A percentile compares a stretch with the other conserved stretches of the same genome.
Conservation (phyloP, 495 filamentous ascomycete species). For the Aspergillus panamensis region DNA sequence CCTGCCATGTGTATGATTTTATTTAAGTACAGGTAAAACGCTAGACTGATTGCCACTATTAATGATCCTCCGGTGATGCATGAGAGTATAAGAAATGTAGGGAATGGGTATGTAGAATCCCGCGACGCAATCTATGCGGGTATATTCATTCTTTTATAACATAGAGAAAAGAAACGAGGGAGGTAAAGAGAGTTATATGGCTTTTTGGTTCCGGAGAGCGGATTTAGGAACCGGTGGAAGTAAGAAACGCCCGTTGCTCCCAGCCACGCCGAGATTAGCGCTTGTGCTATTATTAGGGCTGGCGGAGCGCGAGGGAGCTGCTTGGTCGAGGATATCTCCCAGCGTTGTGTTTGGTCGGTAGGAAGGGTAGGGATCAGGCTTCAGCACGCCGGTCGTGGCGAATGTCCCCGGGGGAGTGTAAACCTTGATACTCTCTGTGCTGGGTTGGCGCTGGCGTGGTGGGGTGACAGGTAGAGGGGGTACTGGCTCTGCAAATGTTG, state of each 20-base stretch:
- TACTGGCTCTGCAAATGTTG: conserved; percentile 1
- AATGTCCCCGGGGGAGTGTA: conserved; percentile 59
- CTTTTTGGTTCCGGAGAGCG: not conserved
- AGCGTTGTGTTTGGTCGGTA: conserved; percentile 57
- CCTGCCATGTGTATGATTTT: too few relatives aligned
- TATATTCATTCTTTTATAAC: not conserved
- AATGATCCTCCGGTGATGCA: not conserved
- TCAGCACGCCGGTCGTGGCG: conserved; percentile 26
- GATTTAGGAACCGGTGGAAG: conserved; percentile 6
- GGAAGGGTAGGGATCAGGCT: conserved; percentile 33
- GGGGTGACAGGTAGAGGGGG: conserved; percentile 30
- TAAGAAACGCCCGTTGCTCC: conserved; percentile 4
- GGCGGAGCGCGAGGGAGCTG: not conserved
- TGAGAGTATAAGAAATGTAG: not conserved
- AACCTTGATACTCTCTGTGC: conserved; percentile 65
- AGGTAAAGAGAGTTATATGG: not conserved
- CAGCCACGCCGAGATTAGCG: not conserved
- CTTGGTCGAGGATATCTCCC: conserved; percentile 60
- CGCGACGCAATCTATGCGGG: not conserved
- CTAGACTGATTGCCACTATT: not conserved
- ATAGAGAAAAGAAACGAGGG: not conserved
- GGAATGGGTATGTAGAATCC: not conserved
- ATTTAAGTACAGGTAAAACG: too few relatives aligned
- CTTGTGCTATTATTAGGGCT: not conserved
- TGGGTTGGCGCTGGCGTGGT: conserved; percentile 48